phyloP scores from a whole-genome alignment of 208 protist genomes.

The Leishmania mexicana region DNA sequence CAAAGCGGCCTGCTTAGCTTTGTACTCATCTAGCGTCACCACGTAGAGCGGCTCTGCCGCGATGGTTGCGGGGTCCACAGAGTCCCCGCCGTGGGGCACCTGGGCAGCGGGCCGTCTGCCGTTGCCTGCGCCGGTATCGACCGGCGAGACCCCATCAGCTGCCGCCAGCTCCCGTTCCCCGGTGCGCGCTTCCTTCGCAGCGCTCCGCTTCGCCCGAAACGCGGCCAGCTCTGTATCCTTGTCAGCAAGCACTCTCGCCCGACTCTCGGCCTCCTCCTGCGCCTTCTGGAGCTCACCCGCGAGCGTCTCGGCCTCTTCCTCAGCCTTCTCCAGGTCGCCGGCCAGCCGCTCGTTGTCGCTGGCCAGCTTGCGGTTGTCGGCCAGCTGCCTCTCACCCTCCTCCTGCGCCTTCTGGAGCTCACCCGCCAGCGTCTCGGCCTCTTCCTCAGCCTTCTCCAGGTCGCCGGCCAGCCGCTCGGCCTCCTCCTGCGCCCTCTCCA shows the following conservation, averaged over 20 bases:
- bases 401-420: neutral
- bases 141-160: neutral
- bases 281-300: neutral
- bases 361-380: neutral
- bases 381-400: neutral
- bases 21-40: slow-evolving; percentile 50
- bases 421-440: neutral
- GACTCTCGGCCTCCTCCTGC: neutral
- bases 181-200: neutral
- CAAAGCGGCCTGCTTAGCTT: neutral
- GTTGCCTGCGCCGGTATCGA: no score
- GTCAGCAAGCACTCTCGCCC: no score
- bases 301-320: neutral
- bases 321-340: neutral
- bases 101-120: no score
- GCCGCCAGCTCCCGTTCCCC: neutral
- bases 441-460: neutral
- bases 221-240: neutral
- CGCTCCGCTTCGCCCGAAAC: neutral
- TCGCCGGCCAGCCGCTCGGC: neutral
- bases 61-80: slow-evolving; percentile 1
- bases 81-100: neutral
- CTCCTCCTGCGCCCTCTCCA: neutral
- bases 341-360: neutral
- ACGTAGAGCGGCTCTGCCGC: slow-evolving; percentile 43